Conservation (phyloP, 495 filamentous ascomycete genomes). For the Podospora bellae-mahoneyi region DNA sequence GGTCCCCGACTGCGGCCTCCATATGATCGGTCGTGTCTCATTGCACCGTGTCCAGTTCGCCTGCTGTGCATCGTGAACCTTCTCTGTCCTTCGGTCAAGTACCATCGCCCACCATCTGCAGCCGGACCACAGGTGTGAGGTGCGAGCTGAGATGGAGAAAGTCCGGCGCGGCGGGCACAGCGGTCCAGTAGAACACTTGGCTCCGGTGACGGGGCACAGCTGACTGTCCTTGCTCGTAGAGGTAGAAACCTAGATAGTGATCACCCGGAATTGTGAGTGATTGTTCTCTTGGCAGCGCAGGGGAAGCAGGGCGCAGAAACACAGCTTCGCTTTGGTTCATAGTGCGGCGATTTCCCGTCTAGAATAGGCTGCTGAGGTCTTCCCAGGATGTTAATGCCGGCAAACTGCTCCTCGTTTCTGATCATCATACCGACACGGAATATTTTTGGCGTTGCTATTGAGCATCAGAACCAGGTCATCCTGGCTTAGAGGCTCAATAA, state of each 20-base stretch:
- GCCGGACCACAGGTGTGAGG: neutral
- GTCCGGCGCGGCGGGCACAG: neutral
- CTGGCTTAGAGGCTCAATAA: neutral
- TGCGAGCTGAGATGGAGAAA: neutral
- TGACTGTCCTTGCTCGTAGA: neutral
- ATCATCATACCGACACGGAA: neutral
- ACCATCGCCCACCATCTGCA: neutral
- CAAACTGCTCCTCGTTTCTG: neutral
- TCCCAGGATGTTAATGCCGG: neutral
- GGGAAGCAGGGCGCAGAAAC: neutral
- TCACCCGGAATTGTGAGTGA: neutral
- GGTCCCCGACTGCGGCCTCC: neutral
- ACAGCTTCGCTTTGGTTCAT: neutral
- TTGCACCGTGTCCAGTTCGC: too few species aligned
- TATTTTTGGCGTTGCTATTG: neutral
- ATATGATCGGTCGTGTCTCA: neutral
- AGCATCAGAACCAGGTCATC: neutral
- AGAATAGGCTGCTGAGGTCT: neutral
- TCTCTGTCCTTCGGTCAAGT: neutral
- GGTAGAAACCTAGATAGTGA: neutral
- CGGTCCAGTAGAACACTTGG: conserved; percentile 1
- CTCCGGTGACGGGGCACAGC: neutral
- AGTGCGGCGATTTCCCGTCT: neutral
- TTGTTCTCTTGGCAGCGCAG: neutral
- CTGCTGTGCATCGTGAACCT: neutral